Evolutionary conservation across 1,284 basidiomycete species (phyloP).

Genomic region (Ustanciosporium gigantosporum): DNA sequence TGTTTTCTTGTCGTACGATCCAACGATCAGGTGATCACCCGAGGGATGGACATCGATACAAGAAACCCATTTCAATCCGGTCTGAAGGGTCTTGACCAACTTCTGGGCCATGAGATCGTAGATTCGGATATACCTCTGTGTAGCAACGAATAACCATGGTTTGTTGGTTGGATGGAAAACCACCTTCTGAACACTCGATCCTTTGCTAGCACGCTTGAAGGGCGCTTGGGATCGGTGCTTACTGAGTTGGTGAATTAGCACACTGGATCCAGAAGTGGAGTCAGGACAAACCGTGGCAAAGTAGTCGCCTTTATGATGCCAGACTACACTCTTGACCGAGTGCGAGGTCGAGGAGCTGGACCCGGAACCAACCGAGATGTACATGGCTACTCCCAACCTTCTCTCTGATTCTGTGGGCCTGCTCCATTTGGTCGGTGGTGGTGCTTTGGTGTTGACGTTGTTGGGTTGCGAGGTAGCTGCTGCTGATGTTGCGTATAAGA

Average conservation of each 20-base stretch:
- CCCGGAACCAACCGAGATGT: constrained; percentile 26
- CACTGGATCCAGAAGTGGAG: constrained; percentile 69
- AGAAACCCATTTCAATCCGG: constrained; percentile 95
- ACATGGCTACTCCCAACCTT: constrained; percentile 64
- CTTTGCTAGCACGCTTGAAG: constrained; percentile 85
- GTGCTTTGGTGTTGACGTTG: constrained; percentile 1
- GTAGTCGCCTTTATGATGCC: constrained; percentile 96
- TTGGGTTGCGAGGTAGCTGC: constrained; percentile 23
- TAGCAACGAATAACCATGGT: constrained; percentile 97
- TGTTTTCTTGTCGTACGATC: constrained; percentile 93
- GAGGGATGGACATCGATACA: constrained; percentile 89
- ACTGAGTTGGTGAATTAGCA: constrained; percentile 93
- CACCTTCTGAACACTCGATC: constrained; percentile 80
- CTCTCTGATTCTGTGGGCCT: constrained; percentile 64
- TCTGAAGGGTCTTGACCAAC: constrained; percentile 85
- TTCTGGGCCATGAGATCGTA: constrained; percentile 95
- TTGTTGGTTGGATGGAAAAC: constrained; percentile 92
- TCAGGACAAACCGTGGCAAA: constrained; percentile 75
- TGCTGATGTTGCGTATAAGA: constrained; percentile 47
- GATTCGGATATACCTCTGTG: constrained; percentile 91
- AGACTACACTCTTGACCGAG: constrained; percentile 79
- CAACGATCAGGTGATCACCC: constrained; percentile 88
- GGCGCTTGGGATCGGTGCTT: constrained; percentile 94
- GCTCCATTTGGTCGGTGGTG: constrained; percentile 65
- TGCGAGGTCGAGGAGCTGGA: constrained; percentile 66